These are phyloP conservation scores for Dactylellina haptotyla DNA, from an alignment of 2,329 filamentous ascomycete species.

Conservation along the genomic window DNA sequence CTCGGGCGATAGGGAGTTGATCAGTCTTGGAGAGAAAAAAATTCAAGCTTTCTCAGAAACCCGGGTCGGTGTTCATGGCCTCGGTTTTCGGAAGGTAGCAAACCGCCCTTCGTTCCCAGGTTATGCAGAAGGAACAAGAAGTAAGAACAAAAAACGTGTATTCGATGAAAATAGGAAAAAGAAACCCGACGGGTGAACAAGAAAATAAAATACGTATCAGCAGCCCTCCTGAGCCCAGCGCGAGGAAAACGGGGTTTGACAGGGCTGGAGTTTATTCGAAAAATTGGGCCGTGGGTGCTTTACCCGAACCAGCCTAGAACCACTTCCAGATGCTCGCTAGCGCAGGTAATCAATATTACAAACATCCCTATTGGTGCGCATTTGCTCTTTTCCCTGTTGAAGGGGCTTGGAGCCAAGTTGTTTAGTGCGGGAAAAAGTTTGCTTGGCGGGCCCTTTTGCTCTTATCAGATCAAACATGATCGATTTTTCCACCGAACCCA, in stretches of 20 bases:
- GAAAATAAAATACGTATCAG: conserved; percentile 24
- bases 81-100: conserved; percentile 49
- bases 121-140: conserved; percentile 12
- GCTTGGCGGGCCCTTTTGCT: conserved; percentile 22
- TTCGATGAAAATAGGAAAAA: conserved; percentile 19
- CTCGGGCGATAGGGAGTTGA: conserved; percentile 39
- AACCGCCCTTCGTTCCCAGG: conserved; percentile 27
- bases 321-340: conserved; percentile 28
- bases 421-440: conserved; percentile 2
- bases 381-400: conserved; percentile 4
- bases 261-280: conserved; percentile 8
- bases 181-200: too few relatives aligned
- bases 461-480: conserved; percentile 41
- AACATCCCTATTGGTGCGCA: conserved; percentile 46
- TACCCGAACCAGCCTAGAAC: conserved; percentile 44
- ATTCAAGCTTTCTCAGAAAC: conserved; percentile 49
- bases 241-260: conserved; percentile 33
- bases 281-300: conserved; percentile 26
- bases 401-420: conserved; percentile 30
- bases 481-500: background rate
- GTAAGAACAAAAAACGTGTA: background rate
- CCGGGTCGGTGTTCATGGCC: conserved; percentile 12
- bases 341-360: conserved; percentile 39
- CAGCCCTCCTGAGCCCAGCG: conserved; percentile 33
- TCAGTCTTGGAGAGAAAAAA: too few relatives aligned